A percentile compares a stretch with the other conserved stretches of the same genome.
These are phyloP conservation scores for Apiospora hydei DNA, from an alignment of 2,329 filamentous ascomycete species.

Conservation along the genomic window DNA sequence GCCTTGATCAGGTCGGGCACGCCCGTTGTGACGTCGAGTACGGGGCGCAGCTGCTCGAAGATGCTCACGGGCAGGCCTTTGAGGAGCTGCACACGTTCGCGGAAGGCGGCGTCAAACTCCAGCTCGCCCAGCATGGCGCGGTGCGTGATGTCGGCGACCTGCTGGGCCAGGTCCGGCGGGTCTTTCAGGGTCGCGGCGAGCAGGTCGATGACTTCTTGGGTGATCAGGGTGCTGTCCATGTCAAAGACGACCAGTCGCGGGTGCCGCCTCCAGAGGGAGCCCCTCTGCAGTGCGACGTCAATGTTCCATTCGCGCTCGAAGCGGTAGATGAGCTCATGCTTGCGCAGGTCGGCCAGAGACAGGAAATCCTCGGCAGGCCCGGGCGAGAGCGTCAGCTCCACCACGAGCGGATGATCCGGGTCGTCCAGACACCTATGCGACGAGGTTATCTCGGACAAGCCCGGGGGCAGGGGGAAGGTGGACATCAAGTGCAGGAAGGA, in stretches of 20 bases:
- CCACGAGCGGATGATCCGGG: constrained; percentile 65
- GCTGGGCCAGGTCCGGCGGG: constrained; percentile 74
- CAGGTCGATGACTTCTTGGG: constrained; percentile 97
- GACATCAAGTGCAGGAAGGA: constrained; percentile 73
- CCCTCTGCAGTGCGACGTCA: constrained; percentile 79
- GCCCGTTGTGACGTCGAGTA: constrained; percentile 83
- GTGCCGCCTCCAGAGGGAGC: constrained; percentile 77
- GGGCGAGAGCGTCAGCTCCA: constrained; percentile 70
- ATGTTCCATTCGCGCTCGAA: constrained; percentile 92
- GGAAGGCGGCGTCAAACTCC: constrained; percentile 86
- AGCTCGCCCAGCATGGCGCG: constrained; percentile 96
- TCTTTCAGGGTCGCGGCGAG: constrained; percentile 80
- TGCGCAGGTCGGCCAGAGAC: constrained; percentile 73
- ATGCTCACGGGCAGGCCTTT: constrained; percentile 81
- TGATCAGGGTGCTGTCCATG: constrained; percentile 98
- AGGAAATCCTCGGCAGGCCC: constrained; percentile 69
- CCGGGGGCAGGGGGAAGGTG: constrained; percentile 62
- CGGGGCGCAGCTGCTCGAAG: constrained; percentile 77
- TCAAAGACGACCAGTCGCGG: constrained; percentile 94
- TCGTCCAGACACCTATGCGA: constrained; percentile 72
- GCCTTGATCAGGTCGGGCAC: constrained; percentile 76
- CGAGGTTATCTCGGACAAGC: constrained; percentile 61
- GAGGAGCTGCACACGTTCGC: constrained; percentile 80
- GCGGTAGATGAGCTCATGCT: constrained; percentile 81
- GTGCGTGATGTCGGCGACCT: constrained; percentile 88